Base-by-base conservation (phyloP, 169 alveolate genomes). In the Eimeria zaria region DNA sequence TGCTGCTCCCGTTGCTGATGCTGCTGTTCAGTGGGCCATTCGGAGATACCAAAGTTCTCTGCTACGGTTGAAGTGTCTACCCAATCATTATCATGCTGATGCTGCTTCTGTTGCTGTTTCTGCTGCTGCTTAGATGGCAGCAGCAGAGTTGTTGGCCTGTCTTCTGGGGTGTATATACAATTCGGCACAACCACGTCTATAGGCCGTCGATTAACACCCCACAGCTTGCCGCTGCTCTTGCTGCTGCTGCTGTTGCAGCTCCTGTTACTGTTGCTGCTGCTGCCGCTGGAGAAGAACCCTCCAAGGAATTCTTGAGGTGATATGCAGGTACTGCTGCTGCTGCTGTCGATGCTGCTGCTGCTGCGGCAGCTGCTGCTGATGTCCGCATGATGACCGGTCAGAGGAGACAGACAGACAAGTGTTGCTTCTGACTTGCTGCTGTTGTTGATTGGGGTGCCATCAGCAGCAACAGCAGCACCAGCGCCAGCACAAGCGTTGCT, bases 21-120 rank as follows among this genome's bases (percentile, higher is more conserved):
- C 89, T 51, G 89, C 30, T 80, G 44, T n/a, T n/a, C n/a, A n/a
- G n/a, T n/a, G n/a, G n/a, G n/a, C n/a, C n/a, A n/a, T n/a, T n/a
- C n/a, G n/a, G n/a, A n/a, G n/a, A n/a, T n/a, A n/a, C n/a, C n/a
- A n/a, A n/a, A n/a, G n/a, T n/a, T n/a, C n/a, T n/a, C n/a, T n/a
- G n/a, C n/a, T n/a, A n/a, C n/a, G n/a, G n/a, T n/a, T n/a, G n/a
- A n/a, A 16, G 27, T 7, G 22, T 39, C 36, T 27, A 6, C 88
- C 83, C 83, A 73, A 20, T n/a, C 58, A 14, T 30, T 30, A 3
- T 30, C 53, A 30, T 30, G 7, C n/a, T n/a, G n/a, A 9, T 39
- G 14, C 85, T 74, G 85, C 85, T 74, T 46, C 89, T 80, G 89
- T 71, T 44, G 89, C 64, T 80, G 71, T 46, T 80, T 46, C 89